phyloP scores from a whole-genome alignment of 495 filamentous ascomycete genomes.

The Schizothecium vesticola region DNA sequence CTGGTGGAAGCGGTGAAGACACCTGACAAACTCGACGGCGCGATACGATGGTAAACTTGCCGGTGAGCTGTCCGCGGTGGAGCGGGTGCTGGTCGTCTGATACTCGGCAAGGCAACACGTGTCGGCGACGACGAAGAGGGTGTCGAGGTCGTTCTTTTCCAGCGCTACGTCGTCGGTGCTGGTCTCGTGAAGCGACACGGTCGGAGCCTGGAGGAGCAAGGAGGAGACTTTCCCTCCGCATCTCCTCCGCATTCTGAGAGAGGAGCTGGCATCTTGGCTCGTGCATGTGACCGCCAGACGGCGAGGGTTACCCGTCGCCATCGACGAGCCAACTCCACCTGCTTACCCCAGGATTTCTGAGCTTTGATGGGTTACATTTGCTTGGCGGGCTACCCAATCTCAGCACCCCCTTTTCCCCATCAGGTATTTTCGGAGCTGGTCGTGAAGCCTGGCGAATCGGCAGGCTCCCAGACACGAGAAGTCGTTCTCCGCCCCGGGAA shows the following conservation, averaged over 20 bases:
- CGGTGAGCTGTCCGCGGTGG: background rate
- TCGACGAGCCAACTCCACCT: background rate
- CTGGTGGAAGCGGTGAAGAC: background rate
- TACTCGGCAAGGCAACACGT: background rate
- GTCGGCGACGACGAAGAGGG: background rate
- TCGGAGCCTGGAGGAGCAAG: background rate
- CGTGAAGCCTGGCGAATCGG: background rate
- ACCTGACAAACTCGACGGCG: background rate
- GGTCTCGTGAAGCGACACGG: background rate
- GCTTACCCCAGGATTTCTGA: background rate
- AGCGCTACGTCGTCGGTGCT: background rate
- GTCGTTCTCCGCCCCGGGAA: background rate
- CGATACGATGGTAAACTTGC: background rate
- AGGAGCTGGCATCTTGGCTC: background rate
- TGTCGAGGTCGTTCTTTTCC: slow-evolving; percentile 2
- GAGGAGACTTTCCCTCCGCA: background rate
- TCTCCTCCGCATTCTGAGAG: background rate
- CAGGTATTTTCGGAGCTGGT: background rate
- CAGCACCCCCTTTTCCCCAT: background rate
- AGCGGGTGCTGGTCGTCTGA: background rate
- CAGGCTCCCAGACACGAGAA: background rate
- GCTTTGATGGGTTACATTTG: background rate
- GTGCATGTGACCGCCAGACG: background rate
- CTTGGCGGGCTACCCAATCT: slow-evolving; percentile 3
- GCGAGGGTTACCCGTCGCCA: background rate